Conservation (phyloP, 2,329 filamentous ascomycete species). For the Fusarium ambrosium region DNA sequence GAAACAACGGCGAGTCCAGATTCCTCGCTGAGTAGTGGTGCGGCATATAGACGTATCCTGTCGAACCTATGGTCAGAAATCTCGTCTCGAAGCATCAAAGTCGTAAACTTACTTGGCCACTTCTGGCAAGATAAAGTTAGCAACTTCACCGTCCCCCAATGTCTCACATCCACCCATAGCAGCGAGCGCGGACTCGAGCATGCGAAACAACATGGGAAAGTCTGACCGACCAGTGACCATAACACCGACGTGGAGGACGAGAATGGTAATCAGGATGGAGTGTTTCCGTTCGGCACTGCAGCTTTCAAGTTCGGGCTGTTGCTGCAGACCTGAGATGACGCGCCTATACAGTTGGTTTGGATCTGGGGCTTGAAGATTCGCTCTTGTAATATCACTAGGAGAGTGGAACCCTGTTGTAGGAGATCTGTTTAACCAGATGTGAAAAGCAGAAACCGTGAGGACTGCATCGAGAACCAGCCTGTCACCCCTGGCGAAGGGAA, state of each 20-base stretch:
- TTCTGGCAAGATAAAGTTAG: slow-evolving; percentile 10
- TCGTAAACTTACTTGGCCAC: slow-evolving; percentile 10
- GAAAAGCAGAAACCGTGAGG: slow-evolving; percentile 23
- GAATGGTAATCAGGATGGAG: slow-evolving; percentile 10
- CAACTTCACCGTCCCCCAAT: slow-evolving; percentile 2
- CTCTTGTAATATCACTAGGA: background rate
- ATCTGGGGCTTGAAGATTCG: background rate
- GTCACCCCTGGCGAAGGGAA: slow-evolving; percentile 35
- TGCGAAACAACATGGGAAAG: slow-evolving; percentile 9
- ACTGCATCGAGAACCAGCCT: slow-evolving; percentile 24
- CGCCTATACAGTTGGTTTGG: slow-evolving; percentile 3
- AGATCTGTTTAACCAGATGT: background rate
- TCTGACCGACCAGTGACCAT: slow-evolving; percentile 21
- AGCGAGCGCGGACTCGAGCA: slow-evolving; percentile 10
- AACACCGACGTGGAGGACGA: slow-evolving; percentile 5
- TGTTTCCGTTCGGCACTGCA: background rate
- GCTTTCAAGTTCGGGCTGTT: background rate
- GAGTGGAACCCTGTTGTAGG: background rate
- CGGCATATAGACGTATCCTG: slow-evolving; percentile 14
- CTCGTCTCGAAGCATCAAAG: too few relatives aligned
- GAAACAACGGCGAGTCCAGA: slow-evolving; percentile 10
- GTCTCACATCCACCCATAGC: slow-evolving; percentile 9
- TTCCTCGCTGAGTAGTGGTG: slow-evolving; percentile 20
- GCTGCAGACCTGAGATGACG: background rate
- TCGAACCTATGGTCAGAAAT: too few relatives aligned